These are phyloP conservation scores for Cryptococcus sp. DNA, from an alignment of 1,284 basidiomycete genomes.

Conservation along the genomic window DNA sequence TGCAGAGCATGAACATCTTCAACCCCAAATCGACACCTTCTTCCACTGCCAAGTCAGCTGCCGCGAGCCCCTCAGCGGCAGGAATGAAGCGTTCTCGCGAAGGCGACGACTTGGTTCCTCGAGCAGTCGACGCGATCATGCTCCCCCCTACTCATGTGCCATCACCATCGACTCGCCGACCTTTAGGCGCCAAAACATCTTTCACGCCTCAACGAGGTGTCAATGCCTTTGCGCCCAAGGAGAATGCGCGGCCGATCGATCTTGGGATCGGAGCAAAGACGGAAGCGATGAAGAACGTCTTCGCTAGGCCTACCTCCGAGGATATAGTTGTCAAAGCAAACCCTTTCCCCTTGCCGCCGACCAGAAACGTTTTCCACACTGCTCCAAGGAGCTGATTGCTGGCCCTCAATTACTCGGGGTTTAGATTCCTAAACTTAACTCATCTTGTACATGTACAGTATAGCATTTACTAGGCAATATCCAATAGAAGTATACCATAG, in stretches of 20 bases:
- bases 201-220: slow-evolving; percentile 18
- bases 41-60: slow-evolving; percentile 1
- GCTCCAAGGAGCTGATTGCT: not conserved
- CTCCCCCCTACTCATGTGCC: slow-evolving; percentile 9
- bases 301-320: slow-evolving; percentile 1
- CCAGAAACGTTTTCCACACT: slow-evolving; percentile 11
- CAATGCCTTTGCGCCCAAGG: slow-evolving; percentile 12
- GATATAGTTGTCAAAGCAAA: not conserved
- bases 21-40: slow-evolving; percentile 10
- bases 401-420: too few relatives aligned
- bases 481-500: too few relatives aligned
- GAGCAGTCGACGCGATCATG: slow-evolving; percentile 30
- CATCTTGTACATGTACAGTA: too few relatives aligned
- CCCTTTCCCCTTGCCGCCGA: slow-evolving; percentile 17
- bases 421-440: too few relatives aligned
- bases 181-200: slow-evolving; percentile 3
- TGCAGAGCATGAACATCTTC: slow-evolving; percentile 13
- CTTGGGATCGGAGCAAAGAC: not conserved
- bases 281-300: slow-evolving; percentile 6
- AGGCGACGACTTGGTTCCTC: slow-evolving; percentile 11
- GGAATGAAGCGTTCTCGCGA: slow-evolving; percentile 26
- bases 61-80: not conserved
- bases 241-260: not conserved
- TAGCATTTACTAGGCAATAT: too few relatives aligned
- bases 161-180: slow-evolving; percentile 4